These are phyloP conservation scores for Eucalyptus microcorys DNA, from an alignment of 345 rosid genomes.

Conservation along the genomic window DNA sequence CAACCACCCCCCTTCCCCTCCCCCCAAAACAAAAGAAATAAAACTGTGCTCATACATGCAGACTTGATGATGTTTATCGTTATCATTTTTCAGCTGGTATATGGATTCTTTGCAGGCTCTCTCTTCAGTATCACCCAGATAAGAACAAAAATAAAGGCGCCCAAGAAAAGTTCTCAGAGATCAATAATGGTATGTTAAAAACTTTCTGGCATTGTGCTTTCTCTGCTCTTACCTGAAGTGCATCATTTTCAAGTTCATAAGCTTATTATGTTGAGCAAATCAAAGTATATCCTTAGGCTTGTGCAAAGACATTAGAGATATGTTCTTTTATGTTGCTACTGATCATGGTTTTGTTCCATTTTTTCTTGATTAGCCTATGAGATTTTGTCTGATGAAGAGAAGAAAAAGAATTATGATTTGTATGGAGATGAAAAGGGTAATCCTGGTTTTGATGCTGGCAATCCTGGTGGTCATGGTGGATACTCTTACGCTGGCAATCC, in stretches of 20 bases:
- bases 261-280: background rate
- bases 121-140: constrained; percentile 85
- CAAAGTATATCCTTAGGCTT: background rate
- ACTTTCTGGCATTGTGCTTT: background rate
- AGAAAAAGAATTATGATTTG: constrained; percentile 76
- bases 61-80: background rate
- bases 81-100: background rate
- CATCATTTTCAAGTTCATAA: background rate
- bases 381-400: constrained; percentile 78
- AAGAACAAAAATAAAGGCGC: constrained; percentile 82
- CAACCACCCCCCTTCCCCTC: background rate
- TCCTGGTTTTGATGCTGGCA: constrained; percentile 73
- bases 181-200: constrained; percentile 59
- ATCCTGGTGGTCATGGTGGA: constrained; percentile 26
- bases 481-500: constrained; percentile 46
- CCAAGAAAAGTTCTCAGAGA: constrained; percentile 82
- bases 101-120: constrained; percentile 36
- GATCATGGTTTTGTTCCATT: background rate
- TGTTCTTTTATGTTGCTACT: background rate
- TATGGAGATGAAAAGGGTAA: constrained; percentile 86
- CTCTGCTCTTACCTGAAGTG: background rate
- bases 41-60: background rate
- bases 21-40: background rate
- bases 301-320: background rate
- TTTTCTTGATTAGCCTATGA: constrained; percentile 68